These are phyloP conservation scores for Rhizophora mangle DNA, from an alignment of 345 rosid species.

Conservation along the genomic window DNA sequence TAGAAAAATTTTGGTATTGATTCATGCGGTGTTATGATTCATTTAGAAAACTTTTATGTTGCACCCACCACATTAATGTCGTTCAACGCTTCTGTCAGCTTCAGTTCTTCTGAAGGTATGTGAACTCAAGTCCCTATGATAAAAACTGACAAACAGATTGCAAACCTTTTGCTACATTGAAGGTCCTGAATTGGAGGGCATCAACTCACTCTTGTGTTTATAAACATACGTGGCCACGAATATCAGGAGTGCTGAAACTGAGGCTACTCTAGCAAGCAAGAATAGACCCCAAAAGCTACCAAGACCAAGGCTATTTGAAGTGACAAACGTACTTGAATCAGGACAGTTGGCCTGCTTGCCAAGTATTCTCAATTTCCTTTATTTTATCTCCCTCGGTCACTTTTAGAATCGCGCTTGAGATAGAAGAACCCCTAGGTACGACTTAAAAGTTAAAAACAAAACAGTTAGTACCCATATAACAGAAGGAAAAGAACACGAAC, in stretches of 20 bases:
- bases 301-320: conserved; percentile 12
- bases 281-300: conserved; percentile 22
- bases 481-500: not conserved
- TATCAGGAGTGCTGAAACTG: conserved; percentile 6
- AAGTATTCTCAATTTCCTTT: not conserved
- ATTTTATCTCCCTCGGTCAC: conserved; percentile 15
- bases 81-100: not conserved
- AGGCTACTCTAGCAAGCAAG: conserved; percentile 9
- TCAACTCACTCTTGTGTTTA: not conserved
- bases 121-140: conserved; percentile 8
- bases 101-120: conserved; percentile 1
- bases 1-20: no score
- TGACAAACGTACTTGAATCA: not conserved
- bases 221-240: not conserved
- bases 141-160: conserved; percentile 5
- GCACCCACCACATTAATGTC: not conserved
- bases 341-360: not conserved
- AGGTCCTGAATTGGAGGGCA: not conserved
- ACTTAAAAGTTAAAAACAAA: not conserved
- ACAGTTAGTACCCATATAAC: not conserved
- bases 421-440: conserved; percentile 15
- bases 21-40: no score
- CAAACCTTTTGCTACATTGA: conserved; percentile 1
- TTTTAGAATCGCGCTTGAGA: conserved; percentile 15
- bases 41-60: not conserved